A percentile compares a stretch with the other conserved stretches of the same genome.
Conservation (phyloP, 2,329 filamentous ascomycete species). For the Ascochyta lentis region DNA sequence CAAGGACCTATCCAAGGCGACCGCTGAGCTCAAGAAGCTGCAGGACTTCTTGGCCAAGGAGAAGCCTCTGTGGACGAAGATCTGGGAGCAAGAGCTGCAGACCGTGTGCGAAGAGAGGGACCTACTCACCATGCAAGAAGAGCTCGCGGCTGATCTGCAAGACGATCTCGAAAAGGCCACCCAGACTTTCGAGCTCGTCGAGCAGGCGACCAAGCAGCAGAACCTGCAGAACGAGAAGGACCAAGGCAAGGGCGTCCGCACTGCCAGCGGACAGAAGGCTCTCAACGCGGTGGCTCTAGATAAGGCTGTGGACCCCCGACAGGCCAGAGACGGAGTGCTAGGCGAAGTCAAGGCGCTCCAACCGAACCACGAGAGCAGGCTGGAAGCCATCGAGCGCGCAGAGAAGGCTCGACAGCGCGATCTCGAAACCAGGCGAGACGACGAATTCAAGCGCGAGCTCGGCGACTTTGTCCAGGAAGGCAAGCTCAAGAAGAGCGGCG, state of each 20-base stretch:
- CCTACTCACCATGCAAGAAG: conserved; percentile 94
- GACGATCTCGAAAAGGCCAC: conserved; percentile 95
- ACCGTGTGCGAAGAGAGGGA: conserved; percentile 95
- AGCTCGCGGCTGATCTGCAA: conserved; percentile 87
- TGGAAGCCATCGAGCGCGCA: conserved; percentile 97
- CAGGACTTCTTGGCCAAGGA: conserved; percentile 90
- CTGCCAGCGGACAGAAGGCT: conserved; percentile 56
- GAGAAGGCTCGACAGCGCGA: conserved; percentile 91
- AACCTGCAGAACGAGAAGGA: conserved; percentile 74
- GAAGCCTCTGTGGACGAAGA: conserved; percentile 98
- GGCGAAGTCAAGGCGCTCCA: conserved; percentile 92
- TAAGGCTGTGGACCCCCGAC: conserved; percentile 69
- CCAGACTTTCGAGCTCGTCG: conserved; percentile 92
- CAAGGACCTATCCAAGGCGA: conserved; percentile 83
- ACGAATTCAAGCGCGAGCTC: conserved; percentile 86
- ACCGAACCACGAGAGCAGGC: conserved; percentile 89
- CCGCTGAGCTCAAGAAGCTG: conserved; percentile 89
- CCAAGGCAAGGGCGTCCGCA: conserved; percentile 51
- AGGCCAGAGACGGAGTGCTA: conserved; percentile 88
- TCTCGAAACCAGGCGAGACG: conserved; percentile 74
- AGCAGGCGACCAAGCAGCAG: conserved; percentile 98
- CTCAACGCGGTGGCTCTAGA: conserved; percentile 50
- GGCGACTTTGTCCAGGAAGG: conserved; percentile 85
- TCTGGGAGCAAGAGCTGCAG: conserved; percentile 98
- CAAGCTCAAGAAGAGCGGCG: conserved; percentile 93